These are phyloP conservation scores for Chrysanthemum makinoi DNA, from an alignment of 129 eudicot species.

Conservation along the genomic window DNA sequence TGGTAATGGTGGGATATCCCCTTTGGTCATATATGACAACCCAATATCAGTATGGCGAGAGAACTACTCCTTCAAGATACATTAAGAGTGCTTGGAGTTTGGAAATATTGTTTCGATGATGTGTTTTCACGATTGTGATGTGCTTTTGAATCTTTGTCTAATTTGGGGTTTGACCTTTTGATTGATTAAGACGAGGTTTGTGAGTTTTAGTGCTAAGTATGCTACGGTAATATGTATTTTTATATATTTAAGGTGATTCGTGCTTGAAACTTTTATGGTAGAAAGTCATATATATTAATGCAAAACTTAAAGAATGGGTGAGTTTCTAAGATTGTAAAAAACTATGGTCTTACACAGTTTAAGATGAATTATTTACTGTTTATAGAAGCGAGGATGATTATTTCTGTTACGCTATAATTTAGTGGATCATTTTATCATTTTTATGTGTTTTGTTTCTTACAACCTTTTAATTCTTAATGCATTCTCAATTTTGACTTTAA, in stretches of 20 bases:
- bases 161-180: conserved; percentile 22
- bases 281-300: background rate
- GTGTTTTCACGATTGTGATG: conserved; percentile 1
- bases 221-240: background rate
- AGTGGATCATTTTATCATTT: background rate
- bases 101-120: background rate
- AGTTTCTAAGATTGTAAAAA: background rate
- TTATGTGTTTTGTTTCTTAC: background rate
- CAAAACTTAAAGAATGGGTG: background rate
- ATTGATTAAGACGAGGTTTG: background rate
- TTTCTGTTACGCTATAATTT: background rate
- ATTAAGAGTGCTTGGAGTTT: background rate
- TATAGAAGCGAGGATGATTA: conserved; percentile 3
- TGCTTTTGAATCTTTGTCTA: background rate
- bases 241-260: background rate
- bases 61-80: no score
- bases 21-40: no score
- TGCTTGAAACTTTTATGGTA: background rate
- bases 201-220: background rate
- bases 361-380: background rate
- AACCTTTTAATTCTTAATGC: no score
- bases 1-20: no score
- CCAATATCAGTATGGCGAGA: no score
- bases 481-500: background rate
- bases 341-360: background rate